These are phyloP conservation scores for Mortierella sp. DNA, from an alignment of 371 early-diverging fungal species.

Conservation along the genomic window DNA sequence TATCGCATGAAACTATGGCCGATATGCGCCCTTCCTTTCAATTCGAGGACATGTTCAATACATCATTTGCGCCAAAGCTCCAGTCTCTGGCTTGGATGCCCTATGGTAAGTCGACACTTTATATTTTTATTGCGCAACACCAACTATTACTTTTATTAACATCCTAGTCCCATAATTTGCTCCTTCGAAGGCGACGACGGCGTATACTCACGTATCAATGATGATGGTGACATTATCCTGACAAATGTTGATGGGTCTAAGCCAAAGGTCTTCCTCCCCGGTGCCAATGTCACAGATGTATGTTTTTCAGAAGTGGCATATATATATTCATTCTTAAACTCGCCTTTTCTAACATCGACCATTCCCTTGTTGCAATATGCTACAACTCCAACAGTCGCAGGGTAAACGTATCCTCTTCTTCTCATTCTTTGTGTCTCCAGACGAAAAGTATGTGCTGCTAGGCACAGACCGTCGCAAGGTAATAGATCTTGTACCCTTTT, in stretches of 20 bases:
- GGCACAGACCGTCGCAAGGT: slow-evolving; percentile 75
- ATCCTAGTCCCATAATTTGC: neutral
- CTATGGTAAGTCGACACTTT: slow-evolving; percentile 53
- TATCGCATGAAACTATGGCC: slow-evolving; percentile 8
- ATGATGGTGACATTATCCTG: slow-evolving; percentile 61
- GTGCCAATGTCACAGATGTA: slow-evolving; percentile 44
- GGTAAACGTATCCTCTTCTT: slow-evolving; percentile 54
- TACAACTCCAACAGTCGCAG: slow-evolving; percentile 22
- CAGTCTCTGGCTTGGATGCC: slow-evolving; percentile 65
- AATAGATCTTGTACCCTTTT: slow-evolving; percentile 1
- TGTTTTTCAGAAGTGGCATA: neutral
- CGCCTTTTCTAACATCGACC: neutral
- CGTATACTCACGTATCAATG: slow-evolving; percentile 59
- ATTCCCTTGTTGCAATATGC: neutral
- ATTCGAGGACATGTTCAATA: slow-evolving; percentile 68
- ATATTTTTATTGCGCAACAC: no score
- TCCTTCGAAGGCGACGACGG: slow-evolving; percentile 62
- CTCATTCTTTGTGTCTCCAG: slow-evolving; percentile 76
- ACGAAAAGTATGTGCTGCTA: slow-evolving; percentile 82
- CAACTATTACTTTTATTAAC: neutral
- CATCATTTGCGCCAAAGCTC: slow-evolving; percentile 60
- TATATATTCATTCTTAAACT: neutral
- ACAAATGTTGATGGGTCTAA: slow-evolving; percentile 34
- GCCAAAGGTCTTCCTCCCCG: slow-evolving; percentile 35
- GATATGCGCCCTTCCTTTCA: slow-evolving; percentile 58